Evolutionary conservation across 2,329 filamentous ascomycete species (phyloP).

Genomic region (Colletotrichum sp.): DNA sequence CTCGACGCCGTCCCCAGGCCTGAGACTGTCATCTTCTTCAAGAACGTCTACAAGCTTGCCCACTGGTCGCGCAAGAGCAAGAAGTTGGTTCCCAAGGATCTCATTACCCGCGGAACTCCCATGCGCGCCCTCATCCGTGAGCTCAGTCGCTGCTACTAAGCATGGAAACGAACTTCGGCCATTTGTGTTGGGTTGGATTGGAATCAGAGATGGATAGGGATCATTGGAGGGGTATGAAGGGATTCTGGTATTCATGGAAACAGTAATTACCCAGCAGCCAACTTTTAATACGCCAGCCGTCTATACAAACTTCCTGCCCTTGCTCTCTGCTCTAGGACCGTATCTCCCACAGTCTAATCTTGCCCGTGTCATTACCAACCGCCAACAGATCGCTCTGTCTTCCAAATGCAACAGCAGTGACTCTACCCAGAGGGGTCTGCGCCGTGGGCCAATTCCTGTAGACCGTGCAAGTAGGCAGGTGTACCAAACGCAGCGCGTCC

Average conservation of each 20-base stretch:
- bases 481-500: conserved; percentile 85
- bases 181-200: not conserved
- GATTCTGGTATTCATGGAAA: not conserved
- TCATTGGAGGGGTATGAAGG: not conserved
- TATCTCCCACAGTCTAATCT: conserved; percentile 91
- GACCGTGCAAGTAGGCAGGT: conserved; percentile 90
- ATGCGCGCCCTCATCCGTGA: conserved; percentile 36
- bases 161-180: not conserved
- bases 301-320: not conserved
- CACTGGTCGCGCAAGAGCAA: conserved; percentile 36
- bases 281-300: not conserved
- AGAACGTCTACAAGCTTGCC: conserved; percentile 33
- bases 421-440: conserved; percentile 84
- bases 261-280: not conserved
- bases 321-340: conserved; percentile 52
- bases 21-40: conserved; percentile 34
- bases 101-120: conserved; percentile 44
- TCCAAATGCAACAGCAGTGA: conserved; percentile 76
- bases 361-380: conserved; percentile 87
- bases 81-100: conserved; percentile 49
- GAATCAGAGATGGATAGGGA: not conserved
- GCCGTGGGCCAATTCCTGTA: conserved; percentile 97
- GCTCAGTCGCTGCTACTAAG: not conserved
- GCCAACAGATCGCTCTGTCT: conserved; percentile 73
- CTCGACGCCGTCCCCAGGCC: conserved; percentile 36